Conservation (phyloP, 306 rosid genomes). For the Quercus parvula region DNA sequence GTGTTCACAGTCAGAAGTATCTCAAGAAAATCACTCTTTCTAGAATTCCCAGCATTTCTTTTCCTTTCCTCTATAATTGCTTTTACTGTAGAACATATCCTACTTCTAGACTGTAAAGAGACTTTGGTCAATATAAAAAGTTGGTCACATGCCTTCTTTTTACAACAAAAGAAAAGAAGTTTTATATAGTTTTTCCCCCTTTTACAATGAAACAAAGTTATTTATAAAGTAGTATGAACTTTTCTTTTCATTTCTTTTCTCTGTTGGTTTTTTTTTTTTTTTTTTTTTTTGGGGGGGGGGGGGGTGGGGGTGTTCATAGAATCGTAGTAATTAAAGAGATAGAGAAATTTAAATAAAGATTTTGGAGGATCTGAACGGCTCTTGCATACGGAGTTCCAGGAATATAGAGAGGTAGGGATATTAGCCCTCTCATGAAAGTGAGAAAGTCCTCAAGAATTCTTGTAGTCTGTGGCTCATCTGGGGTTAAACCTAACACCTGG, state of each 20-base stretch:
- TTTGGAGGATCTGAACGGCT: slow-evolving; percentile 27
- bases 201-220: neutral
- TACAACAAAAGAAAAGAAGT: neutral
- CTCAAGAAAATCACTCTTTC: slow-evolving; percentile 33
- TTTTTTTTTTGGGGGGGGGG: neutral
- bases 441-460: slow-evolving; percentile 33
- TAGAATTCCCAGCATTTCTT: slow-evolving; percentile 3
- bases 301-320: too few species aligned
- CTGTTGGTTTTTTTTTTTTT: neutral
- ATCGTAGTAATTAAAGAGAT: neutral
- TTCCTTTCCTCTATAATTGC: slow-evolving; percentile 38
- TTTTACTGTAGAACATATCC: slow-evolving; percentile 32
- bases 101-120: slow-evolving; percentile 39
- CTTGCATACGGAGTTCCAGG: slow-evolving; percentile 39
- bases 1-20: slow-evolving; percentile 24
- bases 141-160: slow-evolving; percentile 17
- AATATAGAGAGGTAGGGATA: slow-evolving; percentile 31
- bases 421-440: slow-evolving; percentile 37
- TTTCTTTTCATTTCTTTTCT: neutral
- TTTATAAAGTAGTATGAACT: neutral
- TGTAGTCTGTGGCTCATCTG: slow-evolving; percentile 23
- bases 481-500: slow-evolving; percentile 34
- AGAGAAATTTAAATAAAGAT: neutral
- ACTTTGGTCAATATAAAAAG: neutral
- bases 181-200: too few species aligned